Evolutionary conservation across 345 rosid genomes (phyloP).

Genomic region (Gossypium longicalyx): DNA sequence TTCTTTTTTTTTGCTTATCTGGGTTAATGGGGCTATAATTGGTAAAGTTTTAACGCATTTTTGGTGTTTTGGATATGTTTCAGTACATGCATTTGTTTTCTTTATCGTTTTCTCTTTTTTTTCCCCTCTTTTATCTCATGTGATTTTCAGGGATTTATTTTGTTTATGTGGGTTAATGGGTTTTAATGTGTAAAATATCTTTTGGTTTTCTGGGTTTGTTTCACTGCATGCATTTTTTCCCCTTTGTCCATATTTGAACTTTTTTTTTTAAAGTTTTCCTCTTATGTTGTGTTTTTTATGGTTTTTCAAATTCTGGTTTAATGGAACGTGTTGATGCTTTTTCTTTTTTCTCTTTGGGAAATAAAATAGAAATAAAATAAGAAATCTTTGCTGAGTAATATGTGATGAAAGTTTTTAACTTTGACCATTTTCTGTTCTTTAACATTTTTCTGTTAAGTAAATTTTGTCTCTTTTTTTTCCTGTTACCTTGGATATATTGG

Average conservation of each 20-base stretch:
- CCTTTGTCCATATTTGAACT: background rate
- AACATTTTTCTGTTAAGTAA: background rate
- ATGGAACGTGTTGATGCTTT: background rate
- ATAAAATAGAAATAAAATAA: background rate
- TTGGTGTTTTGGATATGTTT: too few species aligned
- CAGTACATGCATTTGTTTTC: too few species aligned
- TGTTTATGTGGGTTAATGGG: background rate
- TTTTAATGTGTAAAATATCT: background rate
- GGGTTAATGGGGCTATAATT: too few species aligned
- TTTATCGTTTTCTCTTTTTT: too few species aligned
- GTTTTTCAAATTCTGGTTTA: background rate
- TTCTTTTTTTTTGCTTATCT: too few species aligned
- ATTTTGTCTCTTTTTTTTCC: too few species aligned
- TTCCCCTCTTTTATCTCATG: too few species aligned
- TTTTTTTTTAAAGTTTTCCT: too few species aligned
- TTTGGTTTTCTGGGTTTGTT: background rate
- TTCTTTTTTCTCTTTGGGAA: background rate
- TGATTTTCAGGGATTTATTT: slow-evolving; percentile 2
- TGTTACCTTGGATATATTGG: background rate
- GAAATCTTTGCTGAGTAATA: background rate
- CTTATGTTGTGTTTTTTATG: background rate
- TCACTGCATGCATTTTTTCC: slow-evolving; percentile 1
- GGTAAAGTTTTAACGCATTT: too few species aligned
- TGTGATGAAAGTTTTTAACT: background rate
- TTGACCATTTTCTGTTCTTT: background rate